Base-by-base conservation (phyloP, 768 basidiomycete species). In the Cantharellus anzutake region DNA sequence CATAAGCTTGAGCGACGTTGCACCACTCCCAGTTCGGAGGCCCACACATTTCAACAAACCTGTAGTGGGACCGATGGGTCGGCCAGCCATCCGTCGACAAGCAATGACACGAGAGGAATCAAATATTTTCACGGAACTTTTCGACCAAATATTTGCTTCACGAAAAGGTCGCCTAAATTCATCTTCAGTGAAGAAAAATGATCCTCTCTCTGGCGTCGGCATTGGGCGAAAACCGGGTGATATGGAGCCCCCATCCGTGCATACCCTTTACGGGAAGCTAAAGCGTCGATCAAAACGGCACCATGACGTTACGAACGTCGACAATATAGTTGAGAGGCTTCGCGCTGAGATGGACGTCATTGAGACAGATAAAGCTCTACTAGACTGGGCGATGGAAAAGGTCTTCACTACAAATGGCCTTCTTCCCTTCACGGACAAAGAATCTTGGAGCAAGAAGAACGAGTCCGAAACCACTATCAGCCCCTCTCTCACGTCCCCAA, bases 271-370 rank as follows among this genome's bases (percentile, higher is more conserved):
- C 42, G 41, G 41, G 14, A 57, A 57, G 41, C 56, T 57, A 5
- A 39, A 41, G 35, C 34, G 40, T 11, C 5, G 5, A 41, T 57
- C 56, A 5, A 39, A 40, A 14, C 35, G 41, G 42, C 14, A 40
- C 41, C 5, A 57, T 5, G 38, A 39, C 41, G 14, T 14, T 14
- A 57, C 35, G 14, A 41, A 57, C 35, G n/a, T 38, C 60, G 38
- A 60, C 42, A 3, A 53, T 4, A 51, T 53, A 5, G 5, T 86
- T 37, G 87, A 88, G 64, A 71, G 74, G 34, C 80, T 82, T 66
- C 82, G 81, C 68, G 86, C 86, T 62, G 77, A 79, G 60, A 84
- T 92, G 74, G 76, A 83, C 56, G 66, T 77, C 16, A 86, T 83
- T 64, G 71, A 75, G 34, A 82, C 76, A 4, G 89, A 91, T 65